Base-by-base conservation (phyloP, 352 stramenopile genomes). In the Globisporangium uncinulatum region DNA sequence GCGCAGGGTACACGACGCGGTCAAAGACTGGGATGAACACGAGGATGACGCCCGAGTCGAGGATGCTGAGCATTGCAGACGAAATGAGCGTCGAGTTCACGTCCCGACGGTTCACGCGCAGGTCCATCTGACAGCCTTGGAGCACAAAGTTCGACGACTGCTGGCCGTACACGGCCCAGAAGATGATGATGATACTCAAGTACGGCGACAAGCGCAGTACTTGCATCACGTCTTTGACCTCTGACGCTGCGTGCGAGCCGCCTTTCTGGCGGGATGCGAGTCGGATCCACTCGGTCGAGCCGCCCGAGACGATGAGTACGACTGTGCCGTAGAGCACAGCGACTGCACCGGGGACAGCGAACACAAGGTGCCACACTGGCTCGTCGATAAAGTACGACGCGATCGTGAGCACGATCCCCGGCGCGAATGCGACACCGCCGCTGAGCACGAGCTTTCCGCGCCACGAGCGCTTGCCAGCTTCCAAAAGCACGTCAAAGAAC, bases 1-100 rank as follows among this genome's bases (percentile, higher is more conserved):
- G 67, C 52, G 73, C 34, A 6, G 89, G 89, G 63, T 96, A 97
- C 32, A 97, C 62, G 7, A 87, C 29, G 9, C 69, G 63, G 61
- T 97, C 89, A 47, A 96, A 95, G 20, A 97, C 69, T 17, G 90
- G 89, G 47, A 97, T 95, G 54, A 96, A 95, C 34, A 96, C 57
- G 21, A 97, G 63, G 56, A 97, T 96, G 17, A 92, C 83, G 13
- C 87, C 73, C 17, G 83, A 93, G 65, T 97, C 86, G 19, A 97
- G 74, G 13, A 95, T 79, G 44, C 79, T 88, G 31, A 97, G 77
- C 72, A 93, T 95, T 31, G 88, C 84, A 6, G 86, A 81, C 19
- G 85, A 93, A 55, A 97, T 73, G 51, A 95, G 57, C 47, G 83
- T 81, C 29, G 66, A 63, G 52, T 74, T 51, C 15, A 29, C 54